These are phyloP conservation scores for Microbotryomycetes sp. DNA, from an alignment of 1,284 basidiomycete species.

Conservation along the genomic window DNA sequence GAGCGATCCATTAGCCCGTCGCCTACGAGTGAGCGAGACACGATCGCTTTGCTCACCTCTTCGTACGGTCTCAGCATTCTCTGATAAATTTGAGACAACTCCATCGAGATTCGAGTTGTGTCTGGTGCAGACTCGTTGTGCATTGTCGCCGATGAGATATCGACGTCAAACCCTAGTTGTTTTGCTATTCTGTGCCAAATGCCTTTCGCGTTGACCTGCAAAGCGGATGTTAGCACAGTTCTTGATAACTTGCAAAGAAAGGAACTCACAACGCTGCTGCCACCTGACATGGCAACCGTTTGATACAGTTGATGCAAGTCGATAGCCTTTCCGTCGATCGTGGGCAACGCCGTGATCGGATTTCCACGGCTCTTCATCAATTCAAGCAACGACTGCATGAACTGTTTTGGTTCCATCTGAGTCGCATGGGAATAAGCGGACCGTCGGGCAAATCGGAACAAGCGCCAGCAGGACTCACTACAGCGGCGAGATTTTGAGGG, in stretches of 20 bases:
- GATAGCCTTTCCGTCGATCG: slow-evolving; percentile 32
- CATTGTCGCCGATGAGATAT: slow-evolving; percentile 13
- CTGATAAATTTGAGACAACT: slow-evolving; percentile 31
- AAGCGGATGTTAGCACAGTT: too few species aligned
- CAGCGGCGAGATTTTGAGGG: slow-evolving; percentile 13
- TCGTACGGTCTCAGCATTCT: slow-evolving; percentile 34
- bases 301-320: slow-evolving; percentile 35
- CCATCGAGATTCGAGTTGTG: slow-evolving; percentile 26
- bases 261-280: slow-evolving; percentile 22
- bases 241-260: neutral
- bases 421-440: slow-evolving; percentile 10
- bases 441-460: neutral
- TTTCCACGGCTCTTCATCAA: slow-evolving; percentile 35
- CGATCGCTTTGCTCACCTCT: slow-evolving; percentile 17
- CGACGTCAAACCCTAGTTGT: slow-evolving; percentile 28
- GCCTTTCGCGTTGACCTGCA: slow-evolving; percentile 26
- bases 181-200: slow-evolving; percentile 32
- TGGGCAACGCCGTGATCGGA: slow-evolving; percentile 31
- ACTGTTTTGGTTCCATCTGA: slow-evolving; percentile 32
- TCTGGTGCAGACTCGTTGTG: slow-evolving; percentile 5
- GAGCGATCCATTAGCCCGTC: too few species aligned
- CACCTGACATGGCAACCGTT: slow-evolving; percentile 27
- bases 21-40: neutral
- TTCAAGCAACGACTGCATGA: slow-evolving; percentile 36
- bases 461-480: slow-evolving; percentile 11